phyloP scores from a whole-genome alignment of 169 alveolate species.

The Babesia sp. region DNA sequence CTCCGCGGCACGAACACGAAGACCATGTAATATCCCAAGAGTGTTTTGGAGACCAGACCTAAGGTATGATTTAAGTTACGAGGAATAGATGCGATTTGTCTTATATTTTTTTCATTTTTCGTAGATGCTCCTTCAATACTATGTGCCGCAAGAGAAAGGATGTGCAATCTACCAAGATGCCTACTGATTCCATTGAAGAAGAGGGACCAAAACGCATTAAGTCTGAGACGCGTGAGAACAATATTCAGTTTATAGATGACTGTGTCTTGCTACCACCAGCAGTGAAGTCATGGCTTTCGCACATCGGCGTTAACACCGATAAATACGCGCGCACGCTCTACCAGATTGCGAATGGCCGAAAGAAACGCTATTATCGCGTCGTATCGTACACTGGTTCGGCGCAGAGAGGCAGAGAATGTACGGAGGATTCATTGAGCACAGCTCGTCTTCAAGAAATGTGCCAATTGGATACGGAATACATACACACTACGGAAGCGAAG shows the following conservation, averaged over 20 bases:
- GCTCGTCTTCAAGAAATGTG: neutral
- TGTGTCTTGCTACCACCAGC: conserved; percentile 26
- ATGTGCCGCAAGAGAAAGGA: neutral
- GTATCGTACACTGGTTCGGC: neutral
- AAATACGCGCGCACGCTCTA: conserved; percentile 24
- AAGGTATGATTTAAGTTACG: neutral
- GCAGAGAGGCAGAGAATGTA: neutral
- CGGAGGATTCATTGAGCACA: neutral
- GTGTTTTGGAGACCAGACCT: neutral
- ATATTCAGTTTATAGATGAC: neutral
- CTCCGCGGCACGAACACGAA: neutral
- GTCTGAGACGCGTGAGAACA: neutral
- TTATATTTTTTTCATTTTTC: neutral
- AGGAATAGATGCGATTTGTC: no score
- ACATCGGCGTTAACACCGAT: conserved; percentile 48
- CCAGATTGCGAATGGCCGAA: conserved; percentile 3
- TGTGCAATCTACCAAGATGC: neutral
- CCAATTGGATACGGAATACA: neutral
- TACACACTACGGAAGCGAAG: neutral
- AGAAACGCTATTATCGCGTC: conserved; percentile 52
- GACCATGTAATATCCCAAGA: neutral
- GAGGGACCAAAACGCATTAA: conserved; percentile 1
- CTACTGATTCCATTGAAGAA: neutral
- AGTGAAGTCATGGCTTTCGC: conserved; percentile 42
- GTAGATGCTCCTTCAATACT: neutral